Evolutionary conservation across 2,329 filamentous ascomycete species (phyloP), one percentile per base, ranked within the genome.

Genomic region (Aspergillus pseudotamarii): DNA sequence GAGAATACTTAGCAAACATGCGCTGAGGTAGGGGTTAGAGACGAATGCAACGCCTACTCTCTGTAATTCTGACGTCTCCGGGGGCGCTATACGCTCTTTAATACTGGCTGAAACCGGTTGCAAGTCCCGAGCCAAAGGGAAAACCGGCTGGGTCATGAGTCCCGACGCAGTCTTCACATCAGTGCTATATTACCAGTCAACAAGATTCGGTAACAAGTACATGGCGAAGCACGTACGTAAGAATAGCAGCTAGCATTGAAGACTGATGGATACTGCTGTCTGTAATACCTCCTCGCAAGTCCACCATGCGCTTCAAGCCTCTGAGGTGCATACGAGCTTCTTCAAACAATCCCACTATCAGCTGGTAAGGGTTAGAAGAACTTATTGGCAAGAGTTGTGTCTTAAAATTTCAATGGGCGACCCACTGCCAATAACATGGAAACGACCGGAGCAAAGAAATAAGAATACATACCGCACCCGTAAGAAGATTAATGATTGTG

Each of bases 301-400:
- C 73, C 14, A 80, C 75, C 73, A 80, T 77, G 12, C 69, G 71
- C 60, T 73, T 74, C 12, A 81, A 69, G 4, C 78, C 78, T 36
- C 69, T 68, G 10, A 80, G 68, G 64, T 81, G 79, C 26, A 80
- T 74, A 45, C 70, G 71, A 19, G 75, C 75, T 67, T 80, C 78
- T 45, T 73, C 71, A 58, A 79, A 79, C 41, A 76, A 67, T 11
- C 76, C 78, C 54, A 77, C 69, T 23, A 79, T 76, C 57, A 78
- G 64, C 76, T 78, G 38, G 21, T 11, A 11, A 36, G n/a, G 19
- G 46, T 71, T 55, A 71, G 67, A 36, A 45, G 51, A 23, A n/a
- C 14, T 57, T 16, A 14, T n/a, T 36, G 4, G 11, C 38, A 41
- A 41, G 26, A 12, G 48, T 11, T 51, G 28, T 21, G n/a, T 48